Evolutionary conservation across 2,329 filamentous ascomycete genomes (phyloP).

Genomic region (Exophiala spinifera): DNA sequence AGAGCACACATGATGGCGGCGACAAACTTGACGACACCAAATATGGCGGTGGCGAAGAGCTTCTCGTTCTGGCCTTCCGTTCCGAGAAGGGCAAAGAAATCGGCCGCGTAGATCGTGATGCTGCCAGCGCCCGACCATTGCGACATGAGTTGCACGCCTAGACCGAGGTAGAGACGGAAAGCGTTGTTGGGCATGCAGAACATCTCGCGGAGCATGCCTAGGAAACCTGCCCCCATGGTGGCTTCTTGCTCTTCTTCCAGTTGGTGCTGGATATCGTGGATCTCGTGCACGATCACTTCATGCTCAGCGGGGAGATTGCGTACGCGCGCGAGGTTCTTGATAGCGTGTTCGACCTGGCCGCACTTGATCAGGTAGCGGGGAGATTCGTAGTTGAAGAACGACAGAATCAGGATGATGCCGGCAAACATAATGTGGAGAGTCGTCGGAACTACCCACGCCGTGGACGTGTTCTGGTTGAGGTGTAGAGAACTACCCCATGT

Average conservation of each 20-base stretch:
- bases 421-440: constrained; percentile 76
- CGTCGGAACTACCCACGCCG: constrained; percentile 63
- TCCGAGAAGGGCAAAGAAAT: constrained; percentile 70
- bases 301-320: constrained; percentile 59
- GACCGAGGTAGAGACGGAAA: constrained; percentile 67
- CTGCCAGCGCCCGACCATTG: constrained; percentile 72
- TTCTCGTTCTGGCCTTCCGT: constrained; percentile 65
- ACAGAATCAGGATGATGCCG: constrained; percentile 66
- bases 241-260: constrained; percentile 71
- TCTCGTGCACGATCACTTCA: constrained; percentile 60
- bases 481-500: constrained; percentile 52
- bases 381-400: constrained; percentile 66
- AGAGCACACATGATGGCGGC: constrained; percentile 67
- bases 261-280: constrained; percentile 61
- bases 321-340: constrained; percentile 51
- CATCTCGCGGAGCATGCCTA: constrained; percentile 66
- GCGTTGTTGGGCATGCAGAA: constrained; percentile 66
- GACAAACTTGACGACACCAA: constrained; percentile 70
- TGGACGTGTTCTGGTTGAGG: constrained; percentile 44
- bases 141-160: constrained; percentile 66
- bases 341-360: constrained; percentile 52
- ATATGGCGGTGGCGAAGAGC: constrained; percentile 52
- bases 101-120: constrained; percentile 73
- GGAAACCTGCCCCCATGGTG: constrained; percentile 61
- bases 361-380: constrained; percentile 68